Evolutionary conservation across 805 yeast species (phyloP), one percentile per base, ranked within the genome.

Genomic region (Yarrowia sp.): DNA sequence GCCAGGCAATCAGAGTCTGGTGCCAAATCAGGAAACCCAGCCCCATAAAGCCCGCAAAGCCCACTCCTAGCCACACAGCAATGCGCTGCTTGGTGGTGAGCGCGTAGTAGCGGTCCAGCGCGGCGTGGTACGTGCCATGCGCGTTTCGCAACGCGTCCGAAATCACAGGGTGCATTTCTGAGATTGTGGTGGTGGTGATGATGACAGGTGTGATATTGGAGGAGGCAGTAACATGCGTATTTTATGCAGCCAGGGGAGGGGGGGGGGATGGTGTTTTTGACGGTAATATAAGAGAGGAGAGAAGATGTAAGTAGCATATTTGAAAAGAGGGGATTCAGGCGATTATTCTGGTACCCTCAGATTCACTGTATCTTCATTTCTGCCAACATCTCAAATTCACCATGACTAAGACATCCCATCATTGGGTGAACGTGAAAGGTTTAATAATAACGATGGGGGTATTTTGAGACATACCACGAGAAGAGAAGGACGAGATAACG

Each of bases 11-110:
- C 42, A 80, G 70, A 42, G 71, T 68, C 49, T 76, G 73, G 72
- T 78, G 80, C 74, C 77, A 79, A n/a, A 77, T 73, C 43, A 77
- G 69, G 46, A 77, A 70, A 16, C 77, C 67, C 15, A 73, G 50
- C 3, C 72, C 74, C 41, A 64, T 12, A 22, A 58, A 41, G 8
- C 52, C 70, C 40, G 52, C 63, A 16, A 58, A 50, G 5, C 66
- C 71, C 1, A 50, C 35, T 15, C 55, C 71, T 5, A 59, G 50
- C n/a, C 70, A 64, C 19, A 71, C 70, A 36, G 70, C 59, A 7
- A 69, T 38, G 64, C 70, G 58, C 58, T 72, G 52, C 4, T 59
- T 26, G 11, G 61, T 50, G 35, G 72, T 16, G 10, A 72, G 72
- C 46, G 64, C 49, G 19, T 16, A 16, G 43, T 70, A 71, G 36